phyloP scores from a whole-genome alignment of 2,329 filamentous ascomycete species.

The Coniochaeta sp. region DNA sequence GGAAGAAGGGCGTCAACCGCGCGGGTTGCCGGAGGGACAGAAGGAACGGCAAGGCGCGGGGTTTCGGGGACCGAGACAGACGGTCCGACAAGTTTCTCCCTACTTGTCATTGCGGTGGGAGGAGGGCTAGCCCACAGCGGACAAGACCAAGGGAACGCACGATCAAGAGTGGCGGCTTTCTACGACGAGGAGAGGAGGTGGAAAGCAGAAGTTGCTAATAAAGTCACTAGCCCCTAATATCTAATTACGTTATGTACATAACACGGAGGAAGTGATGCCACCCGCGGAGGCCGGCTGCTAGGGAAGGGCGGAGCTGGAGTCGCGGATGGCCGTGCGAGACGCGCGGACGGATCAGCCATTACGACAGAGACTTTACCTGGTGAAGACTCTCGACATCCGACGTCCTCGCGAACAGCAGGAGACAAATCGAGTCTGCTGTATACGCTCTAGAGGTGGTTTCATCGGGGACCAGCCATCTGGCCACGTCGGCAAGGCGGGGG shows the following conservation, averaged over 20 bases:
- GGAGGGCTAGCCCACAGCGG: neutral
- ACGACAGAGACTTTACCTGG: neutral
- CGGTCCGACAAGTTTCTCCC: neutral
- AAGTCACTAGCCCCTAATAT: slow-evolving; percentile 18
- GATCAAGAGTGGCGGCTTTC: neutral
- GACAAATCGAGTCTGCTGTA: too few species aligned
- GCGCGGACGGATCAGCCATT: neutral
- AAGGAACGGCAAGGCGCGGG: neutral
- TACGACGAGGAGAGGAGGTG: slow-evolving; percentile 3
- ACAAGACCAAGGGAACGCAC: neutral
- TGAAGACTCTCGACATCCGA: too few species aligned
- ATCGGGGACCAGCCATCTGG: too few species aligned
- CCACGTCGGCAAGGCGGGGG: too few species aligned
- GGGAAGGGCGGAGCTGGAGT: neutral
- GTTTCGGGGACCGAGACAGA: neutral
- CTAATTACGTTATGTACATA: slow-evolving; percentile 22
- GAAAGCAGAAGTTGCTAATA: slow-evolving; percentile 9
- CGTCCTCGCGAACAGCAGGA: too few species aligned
- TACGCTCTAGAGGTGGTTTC: too few species aligned
- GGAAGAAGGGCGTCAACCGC: neutral
- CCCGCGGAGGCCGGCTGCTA: neutral
- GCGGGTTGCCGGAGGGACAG: neutral
- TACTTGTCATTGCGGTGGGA: neutral
- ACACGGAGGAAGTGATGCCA: neutral
- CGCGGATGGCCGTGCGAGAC: neutral